These are phyloP conservation scores for Sambucus nigra DNA, from an alignment of 129 eudicot species.

Conservation along the genomic window DNA sequence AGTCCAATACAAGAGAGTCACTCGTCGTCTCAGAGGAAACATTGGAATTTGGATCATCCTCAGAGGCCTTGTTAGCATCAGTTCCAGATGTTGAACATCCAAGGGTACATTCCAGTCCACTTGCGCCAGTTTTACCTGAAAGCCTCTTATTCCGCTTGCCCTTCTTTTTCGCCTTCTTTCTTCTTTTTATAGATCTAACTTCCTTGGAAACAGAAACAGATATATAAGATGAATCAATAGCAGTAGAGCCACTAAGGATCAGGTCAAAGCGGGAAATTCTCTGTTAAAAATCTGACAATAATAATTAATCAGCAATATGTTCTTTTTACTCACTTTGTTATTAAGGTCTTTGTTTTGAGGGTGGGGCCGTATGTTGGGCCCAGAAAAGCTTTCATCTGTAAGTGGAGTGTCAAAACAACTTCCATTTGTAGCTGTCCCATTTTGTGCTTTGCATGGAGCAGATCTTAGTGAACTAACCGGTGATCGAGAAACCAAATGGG, in stretches of 20 bases:
- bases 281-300: neutral
- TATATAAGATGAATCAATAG: conserved; percentile 3
- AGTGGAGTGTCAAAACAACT: neutral
- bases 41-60: neutral
- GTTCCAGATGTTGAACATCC: conserved; percentile 3
- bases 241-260: conserved; percentile 4
- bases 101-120: neutral
- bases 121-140: neutral
- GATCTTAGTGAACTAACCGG: neutral
- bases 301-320: neutral
- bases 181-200: conserved; percentile 7
- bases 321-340: conserved; percentile 1
- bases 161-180: conserved; percentile 11
- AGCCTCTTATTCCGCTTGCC: conserved; percentile 12
- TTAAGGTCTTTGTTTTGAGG: neutral
- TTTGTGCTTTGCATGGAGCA: neutral
- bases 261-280: too few relatives aligned
- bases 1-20: conserved; percentile 1
- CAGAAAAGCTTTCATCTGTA: too few relatives aligned
- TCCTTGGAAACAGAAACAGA: conserved; percentile 6
- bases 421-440: neutral
- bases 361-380: neutral
- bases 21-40: neutral
- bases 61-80: neutral
- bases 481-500: neutral